Percentiles rank a stretch among this genome's conserved stretches.
Conservation (phyloP, 352 stramenopile genomes). For the Globisporangium abappressorium region DNA sequence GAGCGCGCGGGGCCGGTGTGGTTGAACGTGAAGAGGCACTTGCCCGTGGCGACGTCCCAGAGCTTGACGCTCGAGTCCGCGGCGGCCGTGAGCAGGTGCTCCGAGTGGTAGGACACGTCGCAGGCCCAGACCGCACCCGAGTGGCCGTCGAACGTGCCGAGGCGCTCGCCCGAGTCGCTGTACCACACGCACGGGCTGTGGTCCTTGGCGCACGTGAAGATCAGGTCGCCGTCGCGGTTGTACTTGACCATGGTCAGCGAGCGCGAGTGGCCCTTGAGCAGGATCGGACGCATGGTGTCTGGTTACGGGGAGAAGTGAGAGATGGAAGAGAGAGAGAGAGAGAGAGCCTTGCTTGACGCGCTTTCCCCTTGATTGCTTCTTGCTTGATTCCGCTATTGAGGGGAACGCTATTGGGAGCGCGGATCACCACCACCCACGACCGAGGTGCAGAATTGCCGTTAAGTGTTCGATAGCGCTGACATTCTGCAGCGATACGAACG, state of each 20-base stretch:
- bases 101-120: conserved; percentile 92
- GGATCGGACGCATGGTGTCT: conserved; percentile 91
- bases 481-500: neutral
- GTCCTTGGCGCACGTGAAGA: conserved; percentile 97
- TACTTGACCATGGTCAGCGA: conserved; percentile 99
- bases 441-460: neutral
- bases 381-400: neutral
- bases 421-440: neutral
- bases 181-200: conserved; percentile 97
- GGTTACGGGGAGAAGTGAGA: neutral
- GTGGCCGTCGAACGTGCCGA: conserved; percentile 97
- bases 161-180: conserved; percentile 93
- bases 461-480: neutral
- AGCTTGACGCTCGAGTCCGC: conserved; percentile 92
- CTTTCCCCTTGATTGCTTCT: neutral
- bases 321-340: neutral
- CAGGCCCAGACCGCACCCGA: conserved; percentile 97
- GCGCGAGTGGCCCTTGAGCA: conserved; percentile 99
- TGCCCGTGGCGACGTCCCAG: conserved; percentile 90
- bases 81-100: conserved; percentile 93
- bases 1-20: conserved; percentile 79
- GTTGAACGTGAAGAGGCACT: conserved; percentile 84
- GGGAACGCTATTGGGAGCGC: neutral
- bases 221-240: conserved; percentile 98
- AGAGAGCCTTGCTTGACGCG: conserved; percentile 3